These are phyloP conservation scores for Cercospora janseana DNA, from an alignment of 2,329 filamentous ascomycete species.

Conservation along the genomic window DNA sequence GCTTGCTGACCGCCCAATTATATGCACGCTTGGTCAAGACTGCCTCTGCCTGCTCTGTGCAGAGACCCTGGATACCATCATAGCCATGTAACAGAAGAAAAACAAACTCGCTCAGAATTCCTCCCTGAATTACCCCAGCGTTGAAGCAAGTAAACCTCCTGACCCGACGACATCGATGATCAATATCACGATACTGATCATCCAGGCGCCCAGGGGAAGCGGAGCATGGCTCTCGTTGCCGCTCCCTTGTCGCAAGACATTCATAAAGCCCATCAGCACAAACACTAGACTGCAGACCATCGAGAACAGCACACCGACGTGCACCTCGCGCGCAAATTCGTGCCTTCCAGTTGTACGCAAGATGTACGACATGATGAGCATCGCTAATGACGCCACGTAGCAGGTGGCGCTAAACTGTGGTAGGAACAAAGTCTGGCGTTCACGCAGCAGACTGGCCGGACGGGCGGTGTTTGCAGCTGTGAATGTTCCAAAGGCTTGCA, in stretches of 20 bases:
- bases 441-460: neutral
- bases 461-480: too few relatives aligned
- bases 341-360: slow-evolving; percentile 67
- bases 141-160: slow-evolving; percentile 54
- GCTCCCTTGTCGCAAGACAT: slow-evolving; percentile 51
- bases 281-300: slow-evolving; percentile 65
- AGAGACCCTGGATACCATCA: too few relatives aligned
- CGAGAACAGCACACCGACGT: slow-evolving; percentile 68
- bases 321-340: slow-evolving; percentile 68
- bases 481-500: slow-evolving; percentile 8
- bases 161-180: slow-evolving; percentile 50
- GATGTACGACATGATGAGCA: slow-evolving; percentile 63
- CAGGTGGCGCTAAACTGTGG: slow-evolving; percentile 48
- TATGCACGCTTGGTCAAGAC: too few relatives aligned
- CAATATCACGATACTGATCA: slow-evolving; percentile 49
- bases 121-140: slow-evolving; percentile 42
- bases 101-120: too few relatives aligned
- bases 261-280: slow-evolving; percentile 60
- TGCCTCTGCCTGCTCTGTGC: too few relatives aligned
- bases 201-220: slow-evolving; percentile 46
- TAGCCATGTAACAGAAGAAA: too few relatives aligned
- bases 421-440: slow-evolving; percentile 15
- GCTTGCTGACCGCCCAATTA: too few relatives aligned
- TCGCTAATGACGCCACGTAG: slow-evolving; percentile 58
- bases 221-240: slow-evolving; percentile 28